Percentiles rank a stretch among this genome's conserved stretches.
Evolutionary conservation across 345 rosid genomes (phyloP).

Genomic region (Euphorbia lathyris): DNA sequence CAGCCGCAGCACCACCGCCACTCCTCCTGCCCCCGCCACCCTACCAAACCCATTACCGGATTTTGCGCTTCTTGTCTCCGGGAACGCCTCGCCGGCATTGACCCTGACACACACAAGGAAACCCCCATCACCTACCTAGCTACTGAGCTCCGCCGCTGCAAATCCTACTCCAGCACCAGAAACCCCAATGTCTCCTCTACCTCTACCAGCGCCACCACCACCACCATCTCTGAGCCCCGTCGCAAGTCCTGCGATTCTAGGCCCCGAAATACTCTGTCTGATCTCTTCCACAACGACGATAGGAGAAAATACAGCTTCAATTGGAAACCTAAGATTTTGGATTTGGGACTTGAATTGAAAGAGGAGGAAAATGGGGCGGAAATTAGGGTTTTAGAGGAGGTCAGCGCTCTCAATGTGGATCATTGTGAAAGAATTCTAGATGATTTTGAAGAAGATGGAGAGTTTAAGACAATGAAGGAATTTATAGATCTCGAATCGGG

Average conservation of each 20-base stretch:
- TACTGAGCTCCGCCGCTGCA: constrained; percentile 48
- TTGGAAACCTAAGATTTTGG: constrained; percentile 18
- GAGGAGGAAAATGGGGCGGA: constrained; percentile 19
- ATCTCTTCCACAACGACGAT: constrained; percentile 44
- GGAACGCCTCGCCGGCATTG: constrained; percentile 70
- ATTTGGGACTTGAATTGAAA: constrained; percentile 18
- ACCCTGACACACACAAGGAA: constrained; percentile 36
- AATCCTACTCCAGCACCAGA: constrained; percentile 37
- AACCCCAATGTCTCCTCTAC: constrained; percentile 24
- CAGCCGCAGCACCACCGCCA: constrained; percentile 32
- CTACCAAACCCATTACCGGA: constrained; percentile 46
- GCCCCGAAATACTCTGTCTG: constrained; percentile 37
- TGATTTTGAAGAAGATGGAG: constrained; percentile 37
- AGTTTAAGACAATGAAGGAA: constrained; percentile 58
- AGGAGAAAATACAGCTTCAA: constrained; percentile 17
- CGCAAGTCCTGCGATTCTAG: constrained; percentile 57
- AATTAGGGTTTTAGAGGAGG: constrained; percentile 20
- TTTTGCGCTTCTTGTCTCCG: constrained; percentile 74
- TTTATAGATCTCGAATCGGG: constrained; percentile 63
- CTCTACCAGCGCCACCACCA: constrained; percentile 9
- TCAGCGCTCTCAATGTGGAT: constrained; percentile 3
- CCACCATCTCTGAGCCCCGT: constrained; percentile 35
- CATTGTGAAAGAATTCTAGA: constrained; percentile 5
- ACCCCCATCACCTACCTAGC: constrained; percentile 23
- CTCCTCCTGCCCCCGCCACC: constrained; percentile 60